Conservation (phyloP, 345 rosid genomes). For the Populus nigra region DNA sequence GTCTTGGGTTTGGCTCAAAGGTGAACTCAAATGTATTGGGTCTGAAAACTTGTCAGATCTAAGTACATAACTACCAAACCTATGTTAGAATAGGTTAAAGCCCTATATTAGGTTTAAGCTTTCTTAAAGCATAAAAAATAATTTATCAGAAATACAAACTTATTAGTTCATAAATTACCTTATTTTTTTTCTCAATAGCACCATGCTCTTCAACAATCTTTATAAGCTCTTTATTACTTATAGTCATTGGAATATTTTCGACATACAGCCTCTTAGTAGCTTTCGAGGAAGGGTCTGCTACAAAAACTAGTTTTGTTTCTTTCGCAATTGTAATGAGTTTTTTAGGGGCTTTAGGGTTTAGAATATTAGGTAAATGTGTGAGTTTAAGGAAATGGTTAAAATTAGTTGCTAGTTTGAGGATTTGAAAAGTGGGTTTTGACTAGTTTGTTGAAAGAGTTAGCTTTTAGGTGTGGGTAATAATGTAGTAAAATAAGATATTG, state of each 20-base stretch:
- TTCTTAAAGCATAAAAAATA: no score
- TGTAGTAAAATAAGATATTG: conserved; percentile 29
- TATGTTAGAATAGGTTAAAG: no score
- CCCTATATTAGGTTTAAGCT: no score
- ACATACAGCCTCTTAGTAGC: conserved; percentile 60
- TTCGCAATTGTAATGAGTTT: conserved; percentile 48
- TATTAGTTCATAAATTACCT: conserved; percentile 36
- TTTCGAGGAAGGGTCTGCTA: conserved; percentile 43
- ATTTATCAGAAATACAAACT: no score
- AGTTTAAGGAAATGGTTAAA: conserved; percentile 6
- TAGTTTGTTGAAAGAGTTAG: conserved; percentile 12
- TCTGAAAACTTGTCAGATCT: no score
- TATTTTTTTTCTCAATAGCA: conserved; percentile 59
- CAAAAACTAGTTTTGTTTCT: conserved; percentile 29
- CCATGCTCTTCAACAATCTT: conserved; percentile 75
- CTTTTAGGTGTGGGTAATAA: conserved; percentile 16
- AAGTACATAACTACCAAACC: no score
- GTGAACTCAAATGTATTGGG: no score
- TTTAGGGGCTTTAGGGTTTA: conserved; percentile 17
- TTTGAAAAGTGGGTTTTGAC: conserved; percentile 26
- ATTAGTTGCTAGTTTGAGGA: conserved; percentile 12
- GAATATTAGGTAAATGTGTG: background rate
- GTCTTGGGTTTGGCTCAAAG: no score
- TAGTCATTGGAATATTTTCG: conserved; percentile 77
- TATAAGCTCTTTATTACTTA: conserved; percentile 52